These are phyloP conservation scores for Friedmanniomyces simplex DNA, from an alignment of 495 filamentous ascomycete genomes.

Conservation along the genomic window DNA sequence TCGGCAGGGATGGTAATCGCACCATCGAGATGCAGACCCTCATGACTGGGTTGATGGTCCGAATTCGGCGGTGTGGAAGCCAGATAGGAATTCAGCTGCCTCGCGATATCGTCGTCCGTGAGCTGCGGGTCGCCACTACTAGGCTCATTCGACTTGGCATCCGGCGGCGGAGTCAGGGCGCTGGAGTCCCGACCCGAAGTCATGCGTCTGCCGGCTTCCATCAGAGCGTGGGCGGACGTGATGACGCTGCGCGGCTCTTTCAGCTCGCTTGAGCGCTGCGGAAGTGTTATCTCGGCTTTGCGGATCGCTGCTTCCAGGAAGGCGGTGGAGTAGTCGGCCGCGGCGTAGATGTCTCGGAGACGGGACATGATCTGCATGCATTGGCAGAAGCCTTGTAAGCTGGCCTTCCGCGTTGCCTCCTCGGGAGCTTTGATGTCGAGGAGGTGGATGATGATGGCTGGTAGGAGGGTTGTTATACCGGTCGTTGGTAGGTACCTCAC, in stretches of 20 bases:
- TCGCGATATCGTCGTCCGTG: slow-evolving; percentile 30
- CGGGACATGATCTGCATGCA: slow-evolving; percentile 78
- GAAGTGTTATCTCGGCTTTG: slow-evolving; percentile 57
- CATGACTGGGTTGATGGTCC: slow-evolving; percentile 21
- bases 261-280: slow-evolving; percentile 12
- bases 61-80: slow-evolving; percentile 33
- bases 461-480: slow-evolving; percentile 78
- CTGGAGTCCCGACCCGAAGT: slow-evolving; percentile 6
- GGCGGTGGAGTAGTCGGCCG: slow-evolving; percentile 73
- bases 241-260: slow-evolving; percentile 20
- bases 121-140: slow-evolving; percentile 1
- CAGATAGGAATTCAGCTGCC: slow-evolving; percentile 31
- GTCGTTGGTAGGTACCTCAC: slow-evolving; percentile 75
- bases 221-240: slow-evolving; percentile 29
- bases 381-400: slow-evolving; percentile 66
- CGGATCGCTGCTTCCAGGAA: slow-evolving; percentile 78
- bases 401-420: slow-evolving; percentile 53
- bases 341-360: slow-evolving; percentile 73
- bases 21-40: background rate
- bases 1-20: slow-evolving; percentile 13
- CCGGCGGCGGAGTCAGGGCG: slow-evolving; percentile 34
- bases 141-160: slow-evolving; percentile 9
- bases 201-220: slow-evolving; percentile 29
- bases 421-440: slow-evolving; percentile 77
- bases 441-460: slow-evolving; percentile 83